Evolutionary conservation across 306 rosid species (phyloP), one percentile per base, ranked within the genome.

Genomic region (Trichosanthes truncata): DNA sequence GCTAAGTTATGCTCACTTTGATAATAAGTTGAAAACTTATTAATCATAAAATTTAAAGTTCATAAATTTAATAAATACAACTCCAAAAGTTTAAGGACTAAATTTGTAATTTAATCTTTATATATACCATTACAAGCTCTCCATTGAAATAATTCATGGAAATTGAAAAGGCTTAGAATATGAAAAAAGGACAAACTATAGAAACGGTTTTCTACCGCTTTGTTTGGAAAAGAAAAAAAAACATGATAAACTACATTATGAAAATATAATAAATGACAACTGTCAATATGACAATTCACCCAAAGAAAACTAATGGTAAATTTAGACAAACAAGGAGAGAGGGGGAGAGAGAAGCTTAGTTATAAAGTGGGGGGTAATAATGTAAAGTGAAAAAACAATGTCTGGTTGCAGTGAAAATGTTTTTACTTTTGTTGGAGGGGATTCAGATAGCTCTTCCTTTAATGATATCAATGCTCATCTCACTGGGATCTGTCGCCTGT

Each of bases 401-500:
- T 36, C 4, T 36, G 74, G 18, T 10, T 6, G 62, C 3, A 76
- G 36, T 35, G 51, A 55, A 36, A 76, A 26, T 15, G 0, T 0
- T 20, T 3, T 45, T 45, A 2, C 9, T 17, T 29, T 71, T 13
- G 11, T 45, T 41, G 72, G 45, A 55, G 60, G 2, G 80, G 14
- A 59, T 12, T 78, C 18, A 63, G 46, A 78, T 10, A 63, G 81
- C 81, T 46, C 81, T 61, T n/a, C 45, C 46, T 48, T 59, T 78
- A 3, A 78, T 78, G 61, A 78, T 65, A 33, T 78, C 81, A 31
- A 78, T 1, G 48, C 74, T 65, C 81, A 78, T 62, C 60, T 78
- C 81, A 78, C 72, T 41, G 0, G 81, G 81, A 78, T 78, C 81
- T 3, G 81, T 78, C 1, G 81, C 81, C 6, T 78, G 81, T 48